Evolutionary conservation across 768 basidiomycete species (phyloP).

Genomic region (Amanita jacksonii): DNA sequence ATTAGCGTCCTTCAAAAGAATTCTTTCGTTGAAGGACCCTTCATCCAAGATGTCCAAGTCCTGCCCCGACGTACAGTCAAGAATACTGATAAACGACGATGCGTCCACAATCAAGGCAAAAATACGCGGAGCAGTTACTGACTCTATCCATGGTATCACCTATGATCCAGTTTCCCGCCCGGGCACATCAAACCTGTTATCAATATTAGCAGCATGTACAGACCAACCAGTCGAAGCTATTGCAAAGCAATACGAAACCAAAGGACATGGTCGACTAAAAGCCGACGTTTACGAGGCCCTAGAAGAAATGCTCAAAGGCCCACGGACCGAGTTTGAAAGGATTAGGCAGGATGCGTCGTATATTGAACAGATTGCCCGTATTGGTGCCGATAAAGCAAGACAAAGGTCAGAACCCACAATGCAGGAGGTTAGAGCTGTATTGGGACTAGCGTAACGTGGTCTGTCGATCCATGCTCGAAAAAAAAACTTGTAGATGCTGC

Average conservation of each 20-base stretch:
- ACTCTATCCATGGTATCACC: constrained; percentile 63
- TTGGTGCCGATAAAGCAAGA: constrained; percentile 57
- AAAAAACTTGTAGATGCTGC: too few relatives aligned
- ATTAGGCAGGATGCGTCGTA: constrained; percentile 51
- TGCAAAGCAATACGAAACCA: constrained; percentile 39
- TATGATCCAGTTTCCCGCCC: constrained; percentile 78
- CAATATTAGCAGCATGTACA: constrained; percentile 70
- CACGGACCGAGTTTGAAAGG: constrained; percentile 61
- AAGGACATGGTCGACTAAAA: constrained; percentile 65
- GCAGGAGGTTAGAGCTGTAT: constrained; percentile 50
- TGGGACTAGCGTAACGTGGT: constrained; percentile 36
- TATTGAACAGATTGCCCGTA: constrained; percentile 48
- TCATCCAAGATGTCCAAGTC: constrained; percentile 95
- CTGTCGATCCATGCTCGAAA: background rate
- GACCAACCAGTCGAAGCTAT: constrained; percentile 34
- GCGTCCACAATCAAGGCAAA: constrained; percentile 52
- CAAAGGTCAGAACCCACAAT: constrained; percentile 55
- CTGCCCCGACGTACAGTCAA: constrained; percentile 62
- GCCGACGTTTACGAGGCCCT: constrained; percentile 65
- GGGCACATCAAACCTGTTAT: constrained; percentile 74
- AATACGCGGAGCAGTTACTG: constrained; percentile 77
- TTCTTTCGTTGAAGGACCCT: constrained; percentile 83
- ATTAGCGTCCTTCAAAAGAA: constrained; percentile 67
- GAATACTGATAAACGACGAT: constrained; percentile 80
- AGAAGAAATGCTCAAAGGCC: constrained; percentile 51